These are phyloP conservation scores for Volvox africanus DNA, from an alignment of 139 green algal genomes.

Conservation along the genomic window DNA sequence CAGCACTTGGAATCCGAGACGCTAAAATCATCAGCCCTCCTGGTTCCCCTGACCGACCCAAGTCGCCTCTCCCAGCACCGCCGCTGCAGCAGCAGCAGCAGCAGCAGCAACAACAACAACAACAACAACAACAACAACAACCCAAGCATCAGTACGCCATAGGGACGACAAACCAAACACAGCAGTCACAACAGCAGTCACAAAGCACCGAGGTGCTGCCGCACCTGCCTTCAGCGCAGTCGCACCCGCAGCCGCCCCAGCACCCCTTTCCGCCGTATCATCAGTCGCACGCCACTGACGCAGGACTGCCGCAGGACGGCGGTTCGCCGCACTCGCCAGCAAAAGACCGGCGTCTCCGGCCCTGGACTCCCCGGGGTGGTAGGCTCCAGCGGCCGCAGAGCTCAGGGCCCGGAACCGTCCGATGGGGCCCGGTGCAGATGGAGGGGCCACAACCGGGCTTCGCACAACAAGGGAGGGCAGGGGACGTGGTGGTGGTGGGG, in stretches of 20 bases:
- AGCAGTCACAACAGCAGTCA: not conserved
- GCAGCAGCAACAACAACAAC: not conserved
- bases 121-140: not conserved
- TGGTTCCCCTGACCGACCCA: not conserved
- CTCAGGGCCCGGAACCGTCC: not conserved
- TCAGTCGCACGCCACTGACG: not conserved
- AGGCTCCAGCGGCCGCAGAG: not conserved
- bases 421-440: not conserved
- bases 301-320: not conserved
- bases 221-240: not conserved
- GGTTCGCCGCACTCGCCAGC: not conserved
- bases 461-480: not conserved
- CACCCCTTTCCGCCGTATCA: not conserved
- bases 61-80: not conserved
- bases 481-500: constrained; percentile 29
- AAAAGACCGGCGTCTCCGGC: not conserved
- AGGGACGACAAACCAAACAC: not conserved
- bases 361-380: not conserved
- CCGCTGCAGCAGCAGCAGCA: not conserved
- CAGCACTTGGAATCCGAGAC: not conserved
- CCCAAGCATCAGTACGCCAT: not conserved
- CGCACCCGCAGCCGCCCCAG: not conserved
- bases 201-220: not conserved
- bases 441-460: not conserved
- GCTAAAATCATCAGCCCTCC: not conserved